A percentile compares a stretch with the other conserved stretches of the same genome.
Evolutionary conservation across 2,329 filamentous ascomycete species (phyloP).

Genomic region (Graphilbum sp.): DNA sequence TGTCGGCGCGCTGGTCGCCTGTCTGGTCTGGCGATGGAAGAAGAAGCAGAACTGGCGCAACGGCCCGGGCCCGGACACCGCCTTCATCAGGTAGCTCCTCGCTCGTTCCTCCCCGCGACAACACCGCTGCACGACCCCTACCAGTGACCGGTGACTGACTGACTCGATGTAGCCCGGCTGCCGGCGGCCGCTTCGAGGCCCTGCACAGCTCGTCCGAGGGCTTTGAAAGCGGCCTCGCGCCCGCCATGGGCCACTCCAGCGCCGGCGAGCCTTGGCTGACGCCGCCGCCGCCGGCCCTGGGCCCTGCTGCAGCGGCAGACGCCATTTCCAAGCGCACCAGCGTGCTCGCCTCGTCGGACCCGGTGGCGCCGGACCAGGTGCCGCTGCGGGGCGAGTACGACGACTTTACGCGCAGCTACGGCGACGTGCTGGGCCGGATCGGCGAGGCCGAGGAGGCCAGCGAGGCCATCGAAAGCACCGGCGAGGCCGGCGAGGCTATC

Average conservation of each 20-base stretch:
- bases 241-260: conserved; percentile 2
- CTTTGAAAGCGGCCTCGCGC: conserved; percentile 13
- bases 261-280: too few relatives aligned
- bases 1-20: conserved; percentile 24
- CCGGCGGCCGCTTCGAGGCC: conserved; percentile 20
- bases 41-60: conserved; percentile 22
- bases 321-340: too few relatives aligned
- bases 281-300: too few relatives aligned
- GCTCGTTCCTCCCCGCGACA: too few relatives aligned
- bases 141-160: too few relatives aligned
- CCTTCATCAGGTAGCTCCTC: conserved; percentile 29
- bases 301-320: background rate
- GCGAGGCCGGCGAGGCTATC: too few relatives aligned
- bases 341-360: too few relatives aligned
- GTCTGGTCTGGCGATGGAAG: conserved; percentile 23
- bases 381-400: conserved; percentile 23
- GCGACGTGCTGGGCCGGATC: conserved; percentile 21
- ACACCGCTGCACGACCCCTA: too few relatives aligned
- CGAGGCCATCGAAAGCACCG: too few relatives aligned
- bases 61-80: conserved; percentile 23
- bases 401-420: conserved; percentile 27
- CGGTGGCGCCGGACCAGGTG: too few relatives aligned
- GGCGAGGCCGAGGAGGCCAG: too few relatives aligned
- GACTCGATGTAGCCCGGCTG: too few relatives aligned
- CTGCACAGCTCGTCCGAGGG: conserved; percentile 18